Base-by-base conservation (phyloP, 73 alveolate genomes). In the Effrenium voratum region DNA sequence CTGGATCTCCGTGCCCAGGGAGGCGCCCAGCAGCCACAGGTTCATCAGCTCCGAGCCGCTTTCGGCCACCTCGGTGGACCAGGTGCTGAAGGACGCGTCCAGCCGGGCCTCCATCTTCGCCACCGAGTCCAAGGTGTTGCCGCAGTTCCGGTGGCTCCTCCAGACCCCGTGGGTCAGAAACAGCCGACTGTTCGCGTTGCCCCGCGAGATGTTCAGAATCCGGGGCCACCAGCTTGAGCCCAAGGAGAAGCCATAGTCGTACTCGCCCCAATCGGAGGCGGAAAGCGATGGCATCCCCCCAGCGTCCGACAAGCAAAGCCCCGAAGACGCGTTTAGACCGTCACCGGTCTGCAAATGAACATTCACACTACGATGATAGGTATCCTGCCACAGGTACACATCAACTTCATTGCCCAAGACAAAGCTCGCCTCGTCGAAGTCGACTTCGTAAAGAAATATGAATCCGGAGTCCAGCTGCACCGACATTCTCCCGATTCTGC, bases 141-240 rank as follows among this genome's bases (percentile, higher is more conserved):
- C 36, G 40, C 77, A 66, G n/a, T 66, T 36, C 77, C 77, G 28
- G 43, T 66, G 77, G 77, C 77, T 66, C n/a, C 77, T 36, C 77
- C 77, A 66, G 43, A 66, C 77, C 40, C 77, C 77, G 40, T 32
- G 32, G 43, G 32, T 22, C 28, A 66, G 77, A 40, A 32, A 66
- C 43, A 66, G 77, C 28, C 77, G 77, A 66, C 77, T 66, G 43
- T 32, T 32, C 22, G 77, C 77, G 4, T 24, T 66, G 41, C 16
- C 36, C 41, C 77, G 77, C 43, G 36, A 32, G 36, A 66, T 66
- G 77, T 66, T 66, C 40, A 66, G 15, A 22, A 32, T 26, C 15
- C 77, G 77, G 15, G 40, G 41, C 28, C n/a, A 1, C 3, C 43
- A 5, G 40, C 41, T 16, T 30, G 77, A 30, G 40, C 77, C 77